These are phyloP conservation scores for Cordyceps pruinosa DNA, from an alignment of 2,329 filamentous ascomycete genomes.

Conservation along the genomic window DNA sequence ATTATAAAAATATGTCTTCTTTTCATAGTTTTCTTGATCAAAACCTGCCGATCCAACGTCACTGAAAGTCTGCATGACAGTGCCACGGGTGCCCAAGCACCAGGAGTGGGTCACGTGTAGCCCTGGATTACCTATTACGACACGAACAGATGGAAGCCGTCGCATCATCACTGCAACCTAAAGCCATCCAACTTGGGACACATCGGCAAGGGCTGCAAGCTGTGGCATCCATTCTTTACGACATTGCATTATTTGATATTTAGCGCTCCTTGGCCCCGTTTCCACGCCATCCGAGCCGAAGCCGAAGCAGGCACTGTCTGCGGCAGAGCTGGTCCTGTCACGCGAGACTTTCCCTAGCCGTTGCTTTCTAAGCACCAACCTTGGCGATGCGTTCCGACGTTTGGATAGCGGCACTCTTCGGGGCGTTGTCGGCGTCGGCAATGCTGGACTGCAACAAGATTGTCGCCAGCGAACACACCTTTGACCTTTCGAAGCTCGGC, in stretches of 20 bases:
- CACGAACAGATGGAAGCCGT: not conserved
- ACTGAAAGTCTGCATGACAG: not conserved
- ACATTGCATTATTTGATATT: not conserved
- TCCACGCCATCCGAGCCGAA: not conserved
- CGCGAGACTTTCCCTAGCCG: not conserved
- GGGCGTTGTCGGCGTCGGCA: conserved; percentile 34
- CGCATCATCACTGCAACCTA: not conserved
- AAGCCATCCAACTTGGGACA: not conserved
- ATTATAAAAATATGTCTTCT: too few species aligned
- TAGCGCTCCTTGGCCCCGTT: not conserved
- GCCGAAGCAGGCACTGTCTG: not conserved
- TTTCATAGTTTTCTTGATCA: too few species aligned
- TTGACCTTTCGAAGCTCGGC: conserved; percentile 56
- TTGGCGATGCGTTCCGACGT: conserved; percentile 34
- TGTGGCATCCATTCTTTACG: conserved; percentile 9
- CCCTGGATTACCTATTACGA: conserved; percentile 1
- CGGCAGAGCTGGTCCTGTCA: not conserved
- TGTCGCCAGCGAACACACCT: conserved; percentile 50
- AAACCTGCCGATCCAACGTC: not conserved
- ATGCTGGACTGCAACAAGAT: conserved; percentile 58
- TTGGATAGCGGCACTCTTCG: conserved; percentile 31
- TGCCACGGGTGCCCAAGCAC: not conserved
- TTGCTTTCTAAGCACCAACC: not conserved
- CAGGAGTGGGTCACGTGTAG: conserved; percentile 10
- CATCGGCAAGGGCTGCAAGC: conserved; percentile 1